phyloP scores from a whole-genome alignment of 768 basidiomycete genomes.

The Podaxis sp. region DNA sequence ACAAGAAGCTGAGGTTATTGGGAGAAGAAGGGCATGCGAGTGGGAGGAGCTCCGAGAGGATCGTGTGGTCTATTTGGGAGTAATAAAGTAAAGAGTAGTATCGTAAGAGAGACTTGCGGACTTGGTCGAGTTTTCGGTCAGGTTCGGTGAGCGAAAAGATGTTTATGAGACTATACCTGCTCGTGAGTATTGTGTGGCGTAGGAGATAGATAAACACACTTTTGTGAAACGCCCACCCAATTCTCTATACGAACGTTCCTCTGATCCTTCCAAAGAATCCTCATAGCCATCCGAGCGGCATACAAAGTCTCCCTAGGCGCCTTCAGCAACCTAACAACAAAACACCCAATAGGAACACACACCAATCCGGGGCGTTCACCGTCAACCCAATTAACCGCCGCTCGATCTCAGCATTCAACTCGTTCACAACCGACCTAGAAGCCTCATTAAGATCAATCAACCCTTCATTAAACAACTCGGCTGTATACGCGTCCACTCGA shows the following conservation, averaged over 20 bases:
- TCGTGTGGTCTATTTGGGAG: slow-evolving; percentile 48
- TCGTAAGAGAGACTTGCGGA: slow-evolving; percentile 47
- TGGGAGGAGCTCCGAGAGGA: slow-evolving; percentile 32
- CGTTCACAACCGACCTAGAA: slow-evolving; percentile 52
- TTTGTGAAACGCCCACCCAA: slow-evolving; percentile 56
- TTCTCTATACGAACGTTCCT: slow-evolving; percentile 42
- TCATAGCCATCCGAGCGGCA: slow-evolving; percentile 54
- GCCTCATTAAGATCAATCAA: slow-evolving; percentile 30
- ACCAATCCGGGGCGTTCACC: slow-evolving; percentile 71
- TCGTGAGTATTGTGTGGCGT: background rate
- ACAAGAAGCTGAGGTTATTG: slow-evolving; percentile 18
- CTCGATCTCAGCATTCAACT: slow-evolving; percentile 51
- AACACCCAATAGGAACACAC: slow-evolving; percentile 19
- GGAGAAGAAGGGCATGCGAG: slow-evolving; percentile 8
- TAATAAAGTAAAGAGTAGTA: slow-evolving; percentile 57
- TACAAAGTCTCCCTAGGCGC: slow-evolving; percentile 55
- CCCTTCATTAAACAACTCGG: slow-evolving; percentile 38
- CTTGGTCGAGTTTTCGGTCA: slow-evolving; percentile 1
- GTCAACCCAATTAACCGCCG: slow-evolving; percentile 48
- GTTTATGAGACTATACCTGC: slow-evolving; percentile 14
- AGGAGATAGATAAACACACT: slow-evolving; percentile 33
- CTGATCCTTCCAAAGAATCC: slow-evolving; percentile 54
- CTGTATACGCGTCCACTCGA: slow-evolving; percentile 45
- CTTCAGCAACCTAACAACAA: slow-evolving; percentile 2
- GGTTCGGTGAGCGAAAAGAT: slow-evolving; percentile 12